phyloP scores from a whole-genome alignment of 2,329 filamentous ascomycete species.

The Aspergillus arachidicola region DNA sequence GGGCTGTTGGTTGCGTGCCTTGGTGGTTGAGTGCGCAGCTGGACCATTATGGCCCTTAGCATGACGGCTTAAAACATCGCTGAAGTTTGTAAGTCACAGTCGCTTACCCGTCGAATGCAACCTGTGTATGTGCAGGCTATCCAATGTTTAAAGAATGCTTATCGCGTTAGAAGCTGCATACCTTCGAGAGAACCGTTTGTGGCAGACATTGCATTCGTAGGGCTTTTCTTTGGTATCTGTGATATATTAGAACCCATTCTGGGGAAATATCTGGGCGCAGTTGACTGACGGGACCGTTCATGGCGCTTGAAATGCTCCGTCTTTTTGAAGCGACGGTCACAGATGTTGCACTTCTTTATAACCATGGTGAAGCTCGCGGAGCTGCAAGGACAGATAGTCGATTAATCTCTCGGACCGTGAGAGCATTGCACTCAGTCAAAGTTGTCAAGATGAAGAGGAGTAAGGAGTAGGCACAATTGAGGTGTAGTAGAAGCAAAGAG shows the following conservation, averaged over 20 bases:
- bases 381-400: slow-evolving; percentile 5
- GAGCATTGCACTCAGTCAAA: slow-evolving; percentile 11
- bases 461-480: background rate
- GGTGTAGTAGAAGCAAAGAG: background rate
- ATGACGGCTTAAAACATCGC: slow-evolving; percentile 55
- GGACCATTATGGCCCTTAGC: slow-evolving; percentile 52
- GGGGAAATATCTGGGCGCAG: slow-evolving; percentile 3
- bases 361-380: slow-evolving; percentile 37
- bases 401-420: background rate
- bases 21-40: slow-evolving; percentile 12
- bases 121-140: background rate
- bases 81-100: slow-evolving; percentile 26
- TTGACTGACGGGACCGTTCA: slow-evolving; percentile 55
- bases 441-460: background rate
- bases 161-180: slow-evolving; percentile 24
- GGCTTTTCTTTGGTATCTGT: slow-evolving; percentile 58
- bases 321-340: slow-evolving; percentile 59
- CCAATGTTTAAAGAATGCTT: slow-evolving; percentile 1
- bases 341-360: slow-evolving; percentile 49
- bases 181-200: slow-evolving; percentile 59
- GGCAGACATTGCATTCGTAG: slow-evolving; percentile 56
- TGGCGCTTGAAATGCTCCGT: slow-evolving; percentile 59
- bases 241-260: background rate
- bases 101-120: background rate
- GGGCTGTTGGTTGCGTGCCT: slow-evolving; percentile 36